Conservation (phyloP, 2,329 filamentous ascomycete genomes). For the Cercospora citrullina region DNA sequence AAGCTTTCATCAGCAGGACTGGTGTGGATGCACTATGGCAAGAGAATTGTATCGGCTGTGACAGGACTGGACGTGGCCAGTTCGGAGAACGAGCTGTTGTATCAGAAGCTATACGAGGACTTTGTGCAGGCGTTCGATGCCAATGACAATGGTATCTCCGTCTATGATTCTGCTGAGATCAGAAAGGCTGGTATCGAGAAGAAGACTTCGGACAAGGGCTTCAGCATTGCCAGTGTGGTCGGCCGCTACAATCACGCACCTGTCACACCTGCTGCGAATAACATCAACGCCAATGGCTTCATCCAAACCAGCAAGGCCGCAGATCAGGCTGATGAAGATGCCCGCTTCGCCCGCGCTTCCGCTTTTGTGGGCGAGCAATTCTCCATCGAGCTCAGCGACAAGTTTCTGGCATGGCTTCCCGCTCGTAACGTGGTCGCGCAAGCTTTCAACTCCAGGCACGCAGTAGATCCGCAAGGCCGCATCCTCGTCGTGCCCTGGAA, state of each 20-base stretch:
- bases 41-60: conserved; percentile 71
- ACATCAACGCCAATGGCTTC: conserved; percentile 22
- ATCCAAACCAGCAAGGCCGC: conserved; percentile 38
- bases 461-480: conserved; percentile 72
- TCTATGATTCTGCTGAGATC: conserved; percentile 72
- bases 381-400: conserved; percentile 74
- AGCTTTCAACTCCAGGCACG: conserved; percentile 68
- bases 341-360: conserved; percentile 74
- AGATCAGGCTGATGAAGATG: conserved; percentile 73
- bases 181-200: conserved; percentile 72
- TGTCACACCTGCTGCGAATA: conserved; percentile 25
- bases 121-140: conserved; percentile 96
- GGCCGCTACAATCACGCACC: conserved; percentile 73
- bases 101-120: conserved; percentile 84
- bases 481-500: conserved; percentile 68
- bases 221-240: conserved; percentile 82
- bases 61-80: conserved; percentile 61
- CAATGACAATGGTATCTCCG: conserved; percentile 91
- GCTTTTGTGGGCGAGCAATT: conserved; percentile 88
- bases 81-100: conserved; percentile 71
- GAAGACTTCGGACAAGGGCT: conserved; percentile 78
- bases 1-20: conserved; percentile 93
- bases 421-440: conserved; percentile 75
- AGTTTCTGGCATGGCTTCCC: conserved; percentile 77
- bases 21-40: conserved; percentile 94